Conservation (phyloP, 2,329 filamentous ascomycete species). For the Venturia nashicola region DNA sequence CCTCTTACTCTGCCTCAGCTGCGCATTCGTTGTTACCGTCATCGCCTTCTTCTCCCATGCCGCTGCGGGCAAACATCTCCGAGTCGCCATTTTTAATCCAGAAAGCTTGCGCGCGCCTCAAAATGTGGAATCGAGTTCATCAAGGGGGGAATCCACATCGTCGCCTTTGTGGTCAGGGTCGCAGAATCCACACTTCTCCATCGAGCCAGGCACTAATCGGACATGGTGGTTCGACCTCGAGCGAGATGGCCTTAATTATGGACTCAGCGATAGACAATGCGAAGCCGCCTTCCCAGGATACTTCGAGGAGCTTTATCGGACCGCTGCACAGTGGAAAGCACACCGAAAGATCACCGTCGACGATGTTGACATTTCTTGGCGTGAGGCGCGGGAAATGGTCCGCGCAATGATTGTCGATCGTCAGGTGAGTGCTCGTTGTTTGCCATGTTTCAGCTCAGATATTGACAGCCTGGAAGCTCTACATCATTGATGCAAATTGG, state of each 20-base stretch:
- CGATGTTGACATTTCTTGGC: conserved; percentile 5
- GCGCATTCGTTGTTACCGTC: not conserved
- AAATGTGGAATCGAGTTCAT: not conserved
- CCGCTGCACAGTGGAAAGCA: conserved; percentile 11
- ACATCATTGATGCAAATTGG: conserved; percentile 19
- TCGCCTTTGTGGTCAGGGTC: not conserved
- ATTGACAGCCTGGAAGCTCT: conserved; percentile 16
- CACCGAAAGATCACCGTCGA: conserved; percentile 10
- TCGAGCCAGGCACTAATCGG: not conserved
- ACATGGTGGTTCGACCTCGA: conserved; percentile 7
- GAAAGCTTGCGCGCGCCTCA: not conserved
- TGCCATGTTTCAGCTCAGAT: not conserved
- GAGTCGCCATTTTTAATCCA: not conserved
- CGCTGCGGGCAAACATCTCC: not conserved
- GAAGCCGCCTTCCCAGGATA: conserved; percentile 15
- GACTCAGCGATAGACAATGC: conserved; percentile 14
- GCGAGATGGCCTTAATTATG: conserved; percentile 16
- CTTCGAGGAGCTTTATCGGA: conserved; percentile 17
- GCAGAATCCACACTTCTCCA: not conserved
- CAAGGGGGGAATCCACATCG: not conserved
- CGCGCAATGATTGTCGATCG: conserved; percentile 20
- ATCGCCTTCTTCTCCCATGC: not conserved
- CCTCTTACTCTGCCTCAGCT: not conserved
- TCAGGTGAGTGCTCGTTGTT: conserved; percentile 13
- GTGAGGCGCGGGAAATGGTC: conserved; percentile 10